phyloP scores from a whole-genome alignment of 768 basidiomycete species.

The Boletus pseudo-olivaceus region DNA sequence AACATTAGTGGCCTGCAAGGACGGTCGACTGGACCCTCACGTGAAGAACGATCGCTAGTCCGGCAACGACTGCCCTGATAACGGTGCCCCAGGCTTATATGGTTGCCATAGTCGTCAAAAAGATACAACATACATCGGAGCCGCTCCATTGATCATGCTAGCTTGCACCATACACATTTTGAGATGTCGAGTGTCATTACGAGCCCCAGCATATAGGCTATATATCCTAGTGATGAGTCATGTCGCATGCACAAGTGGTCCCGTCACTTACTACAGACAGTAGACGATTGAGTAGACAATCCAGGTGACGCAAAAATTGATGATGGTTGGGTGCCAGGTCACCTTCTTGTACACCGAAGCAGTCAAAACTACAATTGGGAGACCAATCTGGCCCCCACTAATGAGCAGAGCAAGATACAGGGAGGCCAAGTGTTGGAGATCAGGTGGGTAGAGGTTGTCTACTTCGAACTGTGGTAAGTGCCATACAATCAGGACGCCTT shows the following conservation, averaged over 20 bases:
- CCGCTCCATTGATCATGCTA: conserved; percentile 48
- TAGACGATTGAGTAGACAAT: conserved; percentile 51
- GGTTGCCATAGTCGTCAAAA: neutral
- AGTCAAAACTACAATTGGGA: conserved; percentile 47
- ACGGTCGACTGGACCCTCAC: conserved; percentile 20
- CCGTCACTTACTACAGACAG: conserved; percentile 45
- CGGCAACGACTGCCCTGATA: conserved; percentile 40
- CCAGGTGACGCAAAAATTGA: conserved; percentile 59
- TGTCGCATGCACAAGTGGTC: neutral
- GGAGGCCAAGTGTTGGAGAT: conserved; percentile 32
- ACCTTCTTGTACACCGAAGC: conserved; percentile 41
- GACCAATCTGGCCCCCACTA: conserved; percentile 49
- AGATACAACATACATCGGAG: conserved; percentile 45
- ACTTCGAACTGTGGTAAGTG: neutral
- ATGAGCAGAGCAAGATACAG: conserved; percentile 47
- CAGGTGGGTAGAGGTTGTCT: conserved; percentile 11
- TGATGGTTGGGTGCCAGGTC: conserved; percentile 46
- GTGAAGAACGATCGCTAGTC: conserved; percentile 40
- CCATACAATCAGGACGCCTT: neutral
- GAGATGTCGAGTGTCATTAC: conserved; percentile 22
- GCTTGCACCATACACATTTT: conserved; percentile 49
- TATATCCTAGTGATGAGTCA: conserved; percentile 8
- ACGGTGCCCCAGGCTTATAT: conserved; percentile 1
- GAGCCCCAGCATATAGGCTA: conserved; percentile 35
- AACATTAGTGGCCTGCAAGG: conserved; percentile 1